These are phyloP conservation scores for Colletotrichum sp. DNA, from an alignment of 2,329 filamentous ascomycete genomes.

Conservation along the genomic window DNA sequence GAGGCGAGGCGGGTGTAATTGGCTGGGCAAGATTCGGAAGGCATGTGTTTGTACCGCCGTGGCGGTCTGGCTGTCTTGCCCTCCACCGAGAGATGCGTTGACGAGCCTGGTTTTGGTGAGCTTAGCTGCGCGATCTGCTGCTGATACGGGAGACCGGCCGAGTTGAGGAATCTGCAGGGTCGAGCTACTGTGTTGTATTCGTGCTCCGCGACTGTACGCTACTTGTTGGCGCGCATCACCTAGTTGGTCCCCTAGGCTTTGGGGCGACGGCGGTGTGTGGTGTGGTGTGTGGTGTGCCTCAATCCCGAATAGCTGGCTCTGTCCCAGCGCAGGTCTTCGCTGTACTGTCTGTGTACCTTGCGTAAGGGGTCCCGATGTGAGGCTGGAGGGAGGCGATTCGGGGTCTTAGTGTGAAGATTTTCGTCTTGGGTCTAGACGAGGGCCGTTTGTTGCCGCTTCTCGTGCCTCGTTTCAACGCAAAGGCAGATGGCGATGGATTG, in stretches of 20 bases:
- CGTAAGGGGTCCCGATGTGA: background rate
- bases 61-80: conserved; percentile 4
- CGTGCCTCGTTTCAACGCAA: background rate
- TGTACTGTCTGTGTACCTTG: background rate
- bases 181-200: conserved; percentile 1
- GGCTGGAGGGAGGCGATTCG: background rate
- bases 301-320: background rate
- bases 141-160: background rate
- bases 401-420: background rate
- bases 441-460: background rate
- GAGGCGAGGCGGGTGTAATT: conserved; percentile 8
- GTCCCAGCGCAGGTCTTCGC: background rate
- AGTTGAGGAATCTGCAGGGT: conserved; percentile 15
- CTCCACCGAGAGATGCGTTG: conserved; percentile 11
- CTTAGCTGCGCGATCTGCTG: background rate
- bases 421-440: background rate
- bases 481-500: background rate
- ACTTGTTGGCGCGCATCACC: background rate
- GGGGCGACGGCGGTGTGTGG: background rate
- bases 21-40: background rate
- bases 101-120: background rate
- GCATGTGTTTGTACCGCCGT: conserved; percentile 9
- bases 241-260: background rate
- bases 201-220: background rate
- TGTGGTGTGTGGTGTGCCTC: background rate